Conservation (phyloP, 2,329 filamentous ascomycete species). For the Polychaeton citri region DNA sequence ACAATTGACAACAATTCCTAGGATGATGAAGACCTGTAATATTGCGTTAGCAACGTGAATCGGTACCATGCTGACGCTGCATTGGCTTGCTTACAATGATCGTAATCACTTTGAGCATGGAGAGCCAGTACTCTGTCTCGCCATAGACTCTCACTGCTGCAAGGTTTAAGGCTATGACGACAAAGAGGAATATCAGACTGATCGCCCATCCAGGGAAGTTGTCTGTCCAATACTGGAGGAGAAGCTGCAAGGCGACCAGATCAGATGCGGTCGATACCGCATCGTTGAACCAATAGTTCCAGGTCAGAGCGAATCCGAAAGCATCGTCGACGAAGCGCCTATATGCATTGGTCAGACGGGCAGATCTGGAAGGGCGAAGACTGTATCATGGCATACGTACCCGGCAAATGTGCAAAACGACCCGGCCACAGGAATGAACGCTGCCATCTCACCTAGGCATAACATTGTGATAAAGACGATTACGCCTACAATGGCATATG, state of each 20-base stretch:
- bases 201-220: constrained; percentile 51
- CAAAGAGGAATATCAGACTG: constrained; percentile 30
- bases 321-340: constrained; percentile 43
- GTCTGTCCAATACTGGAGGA: constrained; percentile 49
- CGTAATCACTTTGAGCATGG: constrained; percentile 39
- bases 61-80: constrained; percentile 57
- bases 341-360: constrained; percentile 44
- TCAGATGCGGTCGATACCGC: constrained; percentile 40
- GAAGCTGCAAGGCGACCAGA: constrained; percentile 44
- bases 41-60: too few relatives aligned
- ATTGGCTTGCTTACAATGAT: constrained; percentile 50
- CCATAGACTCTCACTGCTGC: constrained; percentile 35
- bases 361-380: too few relatives aligned
- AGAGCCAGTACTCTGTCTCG: constrained; percentile 41
- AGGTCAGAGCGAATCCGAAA: constrained; percentile 37
- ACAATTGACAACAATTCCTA: constrained; percentile 35
- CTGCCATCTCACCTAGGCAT: constrained; percentile 42
- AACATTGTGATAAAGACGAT: constrained; percentile 30
- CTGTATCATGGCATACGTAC: too few relatives aligned
- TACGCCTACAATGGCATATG: constrained; percentile 16
- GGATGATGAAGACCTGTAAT: constrained; percentile 37
- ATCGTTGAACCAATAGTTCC: constrained; percentile 23
- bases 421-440: constrained; percentile 33
- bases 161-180: constrained; percentile 30
- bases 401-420: not conserved